Evolutionary conservation across 192 early-diverging fungal genomes (phyloP).

Genomic region (Gryganskiella cystojenkinii): DNA sequence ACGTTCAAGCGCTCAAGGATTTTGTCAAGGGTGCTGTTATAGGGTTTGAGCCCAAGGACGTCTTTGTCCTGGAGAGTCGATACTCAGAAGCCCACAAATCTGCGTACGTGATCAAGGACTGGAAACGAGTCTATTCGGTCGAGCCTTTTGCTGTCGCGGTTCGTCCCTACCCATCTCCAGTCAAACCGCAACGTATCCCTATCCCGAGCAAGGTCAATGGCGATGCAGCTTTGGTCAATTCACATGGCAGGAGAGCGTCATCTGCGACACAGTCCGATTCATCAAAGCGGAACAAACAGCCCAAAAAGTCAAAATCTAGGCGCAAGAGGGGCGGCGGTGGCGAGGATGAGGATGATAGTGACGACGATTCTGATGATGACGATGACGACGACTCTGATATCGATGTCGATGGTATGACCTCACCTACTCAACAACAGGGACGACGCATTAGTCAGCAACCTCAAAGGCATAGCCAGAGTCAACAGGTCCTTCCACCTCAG

Average conservation of each 20-base stretch:
- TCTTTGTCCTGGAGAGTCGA: constrained; percentile 47
- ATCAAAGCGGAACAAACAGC: constrained; percentile 14
- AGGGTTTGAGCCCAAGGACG: constrained; percentile 49
- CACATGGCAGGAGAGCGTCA: constrained; percentile 33
- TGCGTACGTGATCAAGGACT: constrained; percentile 51
- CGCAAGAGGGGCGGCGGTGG: constrained; percentile 26
- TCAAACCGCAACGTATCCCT: constrained; percentile 35
- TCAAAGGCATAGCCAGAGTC: constrained; percentile 4
- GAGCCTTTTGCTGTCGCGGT: constrained; percentile 36
- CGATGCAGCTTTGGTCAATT: constrained; percentile 20
- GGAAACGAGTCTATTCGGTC: constrained; percentile 46
- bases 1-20: constrained; percentile 47
- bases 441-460: constrained; percentile 30
- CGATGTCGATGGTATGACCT: constrained; percentile 42
- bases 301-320: constrained; percentile 17
- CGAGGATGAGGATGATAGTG: constrained; percentile 23
- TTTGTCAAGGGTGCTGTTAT: constrained; percentile 32
- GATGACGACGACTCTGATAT: constrained; percentile 41
- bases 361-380: constrained; percentile 29
- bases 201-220: constrained; percentile 27
- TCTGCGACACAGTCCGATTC: constrained; percentile 20
- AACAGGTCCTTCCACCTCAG: constrained; percentile 2
- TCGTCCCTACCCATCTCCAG: constrained; percentile 27
- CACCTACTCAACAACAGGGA: constrained; percentile 27
- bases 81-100: constrained; percentile 49